Base-by-base conservation (phyloP, 345 rosid species). In the Luvunga scandens region DNA sequence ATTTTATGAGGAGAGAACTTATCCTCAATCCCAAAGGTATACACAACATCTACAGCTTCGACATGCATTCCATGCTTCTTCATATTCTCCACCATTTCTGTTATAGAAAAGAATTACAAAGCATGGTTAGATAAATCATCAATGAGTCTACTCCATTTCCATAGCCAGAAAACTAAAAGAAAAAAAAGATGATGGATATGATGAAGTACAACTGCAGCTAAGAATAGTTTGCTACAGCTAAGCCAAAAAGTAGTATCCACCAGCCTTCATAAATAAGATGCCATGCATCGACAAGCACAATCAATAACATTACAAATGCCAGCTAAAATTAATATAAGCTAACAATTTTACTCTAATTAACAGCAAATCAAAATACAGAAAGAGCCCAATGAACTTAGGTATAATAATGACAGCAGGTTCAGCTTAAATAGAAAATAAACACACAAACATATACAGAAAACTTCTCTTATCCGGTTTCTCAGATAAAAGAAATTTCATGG, bases 1-100 rank as follows among this genome's bases (percentile, higher is more conserved):
- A 94, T 67, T 66, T 80, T 77, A 70, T 83, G 79, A 74, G 91
- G 88, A 36, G 94, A 81, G 80, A 87, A 87, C 83, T 75, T 88
- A 53, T 88, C 90, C 78, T 88, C 94, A 69, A 92, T 76, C 34
- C 87, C 88, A 42, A 94, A 91, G 75, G 83, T 80, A 56, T 72
- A 79, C 66, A 88, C 88, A 72, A 90, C 71, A 78, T 92, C 93
- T 67, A 90, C 83, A 73, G 97, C 94, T 76, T 92, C 88, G n/a
- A 88, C 72, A 78, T 82, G 85, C 86, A 81, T 79, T 66, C 90
- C 88, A 66, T 76, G 84, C 85, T 82, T 89, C 82, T 82, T 83
- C 89, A 85, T 82, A 81, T 75, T 77, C 73, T 84, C 87, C 73
- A 91, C 78, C 60, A 92, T 78, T 78, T 79, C 98, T 93, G 88